Evolutionary conservation across 2,329 filamentous ascomycete genomes (phyloP), one percentile per base, ranked within the genome.

Genomic region (Penicillium sp.): DNA sequence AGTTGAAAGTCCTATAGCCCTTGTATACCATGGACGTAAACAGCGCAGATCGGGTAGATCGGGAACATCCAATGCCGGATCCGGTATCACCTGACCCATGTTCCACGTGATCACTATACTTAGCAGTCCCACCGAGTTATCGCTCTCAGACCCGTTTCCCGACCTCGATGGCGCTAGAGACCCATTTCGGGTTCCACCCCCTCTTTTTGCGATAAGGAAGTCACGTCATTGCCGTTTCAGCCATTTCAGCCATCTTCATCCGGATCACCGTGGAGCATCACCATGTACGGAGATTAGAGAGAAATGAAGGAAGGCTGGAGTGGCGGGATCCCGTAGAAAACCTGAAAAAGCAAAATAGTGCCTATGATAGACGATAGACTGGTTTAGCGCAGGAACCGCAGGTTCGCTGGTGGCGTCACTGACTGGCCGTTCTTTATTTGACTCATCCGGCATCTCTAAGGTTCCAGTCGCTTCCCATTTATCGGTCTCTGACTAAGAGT

Each of bases 161-260:
- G 27, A 42, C 27, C 40, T 28, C n/a, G 38, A 52, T 49, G 40
- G 46, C 46, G 49, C 49, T 52, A 49, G 31, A 31, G 32, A 39
- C 35, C 42, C 40, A 42, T 42, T 46, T 46, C 31, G 20, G 39
- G 52, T 46, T 39, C 55, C 56, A 59, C 57, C 57, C 57, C 57
- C 57, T 59, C 57, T 58, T 58, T 59, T 58, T 26, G 39, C 55
- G 57, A 59, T 58, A 58, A 58, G 53, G 53, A 40, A 46, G 34
- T 40, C 51, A 59, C 57, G 57, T 59, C 57, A 59, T 58, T 46
- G 51, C 29, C 43, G 14, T 35, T 35, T 29, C 18, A 37, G 35
- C 40, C 31, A 31, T 35, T 35, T 29, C 18, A 37, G 35, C 40
- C 31, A 31, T 38, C 32, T 20, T 29, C 18, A 26, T 26, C 13